Base-by-base conservation (phyloP, 805 yeast genomes). In the Yarrowia sp. region DNA sequence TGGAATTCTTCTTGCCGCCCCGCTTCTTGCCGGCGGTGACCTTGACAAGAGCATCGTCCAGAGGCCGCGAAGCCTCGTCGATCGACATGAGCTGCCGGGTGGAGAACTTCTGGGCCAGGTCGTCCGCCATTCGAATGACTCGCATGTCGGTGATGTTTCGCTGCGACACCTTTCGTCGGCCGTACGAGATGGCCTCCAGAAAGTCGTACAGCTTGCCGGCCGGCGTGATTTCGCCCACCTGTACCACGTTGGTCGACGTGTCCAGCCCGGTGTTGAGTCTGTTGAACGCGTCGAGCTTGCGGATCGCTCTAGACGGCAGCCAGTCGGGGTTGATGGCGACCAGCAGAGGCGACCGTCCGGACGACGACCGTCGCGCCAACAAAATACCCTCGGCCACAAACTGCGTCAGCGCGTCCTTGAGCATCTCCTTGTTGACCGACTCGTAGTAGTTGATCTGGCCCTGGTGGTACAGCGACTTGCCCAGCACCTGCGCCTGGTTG, bases 401-500 rank as follows among this genome's bases (percentile, higher is more conserved):
- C 49, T 72, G 74, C 29, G 63, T 65, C 55, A 73, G 68, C 1
- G 80, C 78, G 35, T 72, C 70, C 58, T 69, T 67, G 55, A 76
- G 67, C 65, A 77, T 65, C 59, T 77, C 80, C 67, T 72, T 73
- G 66, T 75, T 77, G 47, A 77, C 72, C 1, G 78, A 73, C 66
- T 77, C 80, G 36, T 74, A 72, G 60, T 75, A 77, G 12, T 72
- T 68, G 25, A 77, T 67, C 46, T 73, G 76, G 6, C 80, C 79
- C 64, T 76, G 77, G 22, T 74, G 74, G 63, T 70, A 77, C n/a
- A 77, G 69, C 0, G 80, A 76, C 66, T 75, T 75, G 6, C 77
- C 80, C 10, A 77, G 69, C 16, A 69, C 51, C 66, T 77, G 80
- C 9, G 77, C 72, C 38, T 65, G 63, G 35, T 70, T 70, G 44